Evolutionary conservation across 305 asterid species (phyloP).

Genomic region (Rubia peregrina): DNA sequence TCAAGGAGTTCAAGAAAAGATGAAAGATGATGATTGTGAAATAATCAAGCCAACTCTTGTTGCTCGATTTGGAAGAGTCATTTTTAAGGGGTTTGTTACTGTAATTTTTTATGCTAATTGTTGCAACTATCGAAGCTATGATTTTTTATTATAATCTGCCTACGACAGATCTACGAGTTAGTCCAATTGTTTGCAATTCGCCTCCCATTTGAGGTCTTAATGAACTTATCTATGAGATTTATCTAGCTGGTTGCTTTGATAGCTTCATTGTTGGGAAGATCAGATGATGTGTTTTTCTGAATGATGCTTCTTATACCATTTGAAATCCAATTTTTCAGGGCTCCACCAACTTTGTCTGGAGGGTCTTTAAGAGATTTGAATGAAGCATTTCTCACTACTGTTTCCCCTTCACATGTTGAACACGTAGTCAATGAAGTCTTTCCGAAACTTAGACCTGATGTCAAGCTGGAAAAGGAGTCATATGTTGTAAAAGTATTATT

Average conservation of each 20-base stretch:
- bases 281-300: not conserved
- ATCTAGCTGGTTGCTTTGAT: not conserved
- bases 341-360: conserved; percentile 19
- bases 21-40: conserved; percentile 21
- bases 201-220: too few relatives aligned
- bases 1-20: conserved; percentile 25
- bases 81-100: conserved; percentile 40
- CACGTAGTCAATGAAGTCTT: conserved; percentile 22
- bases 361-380: conserved; percentile 24
- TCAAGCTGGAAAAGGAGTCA: conserved; percentile 30
- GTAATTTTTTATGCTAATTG: not conserved
- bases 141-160: too few relatives aligned
- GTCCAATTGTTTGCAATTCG: too few relatives aligned
- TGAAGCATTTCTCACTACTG: conserved; percentile 31
- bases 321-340: conserved; percentile 22
- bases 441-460: conserved; percentile 21
- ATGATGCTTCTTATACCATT: not conserved
- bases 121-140: not conserved
- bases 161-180: too few relatives aligned
- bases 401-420: conserved; percentile 32
- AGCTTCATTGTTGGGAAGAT: not conserved
- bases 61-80: conserved; percentile 38
- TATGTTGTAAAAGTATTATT: conserved; percentile 35
- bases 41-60: conserved; percentile 30
- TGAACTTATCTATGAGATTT: too few relatives aligned